A percentile compares a stretch with the other conserved stretches of the same genome.
These are phyloP conservation scores for thale cress (Arabidopsis thaliana) DNA, from an alignment of 345 rosid species.

Conservation along the genomic window DNA sequence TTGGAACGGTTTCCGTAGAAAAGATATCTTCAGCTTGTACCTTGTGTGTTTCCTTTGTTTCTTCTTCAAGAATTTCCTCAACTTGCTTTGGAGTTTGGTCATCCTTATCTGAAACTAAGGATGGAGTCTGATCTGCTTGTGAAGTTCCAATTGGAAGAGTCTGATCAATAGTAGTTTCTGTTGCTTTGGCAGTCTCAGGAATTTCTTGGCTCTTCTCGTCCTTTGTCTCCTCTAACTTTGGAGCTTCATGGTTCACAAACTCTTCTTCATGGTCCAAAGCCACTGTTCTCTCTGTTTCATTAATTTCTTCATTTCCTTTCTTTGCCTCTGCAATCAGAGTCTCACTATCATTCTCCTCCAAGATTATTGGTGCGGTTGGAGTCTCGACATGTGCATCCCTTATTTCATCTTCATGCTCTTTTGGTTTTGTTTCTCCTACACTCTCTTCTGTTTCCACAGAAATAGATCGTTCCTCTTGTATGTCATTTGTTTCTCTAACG, in stretches of 20 bases:
- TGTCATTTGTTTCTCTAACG: constrained; percentile 11
- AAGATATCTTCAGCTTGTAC: constrained; percentile 21
- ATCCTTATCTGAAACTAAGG: not conserved
- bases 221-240: constrained; percentile 32
- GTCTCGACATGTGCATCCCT: constrained; percentile 3
- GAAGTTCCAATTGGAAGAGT: constrained; percentile 13
- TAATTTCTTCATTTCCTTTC: constrained; percentile 27
- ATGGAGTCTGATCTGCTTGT: constrained; percentile 13
- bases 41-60: constrained; percentile 28
- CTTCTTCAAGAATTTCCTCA: constrained; percentile 34
- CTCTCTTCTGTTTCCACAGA: not conserved
- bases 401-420: constrained; percentile 11
- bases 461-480: not conserved
- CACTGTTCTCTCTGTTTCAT: not conserved
- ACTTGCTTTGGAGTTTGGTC: constrained; percentile 9
- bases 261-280: constrained; percentile 5
- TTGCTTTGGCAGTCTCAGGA: not conserved
- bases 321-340: constrained; percentile 16
- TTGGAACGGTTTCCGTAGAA: constrained; percentile 25
- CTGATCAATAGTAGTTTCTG: constrained; percentile 28
- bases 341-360: constrained; percentile 12
- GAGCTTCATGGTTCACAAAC: constrained; percentile 8
- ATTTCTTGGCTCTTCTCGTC: constrained; percentile 26
- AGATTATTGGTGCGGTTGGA: not conserved
- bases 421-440: constrained; percentile 25